Evolutionary conservation across 2,329 filamentous ascomycete species (phyloP), one percentile per base, ranked within the genome.

Genomic region (Venturia nashicola): DNA sequence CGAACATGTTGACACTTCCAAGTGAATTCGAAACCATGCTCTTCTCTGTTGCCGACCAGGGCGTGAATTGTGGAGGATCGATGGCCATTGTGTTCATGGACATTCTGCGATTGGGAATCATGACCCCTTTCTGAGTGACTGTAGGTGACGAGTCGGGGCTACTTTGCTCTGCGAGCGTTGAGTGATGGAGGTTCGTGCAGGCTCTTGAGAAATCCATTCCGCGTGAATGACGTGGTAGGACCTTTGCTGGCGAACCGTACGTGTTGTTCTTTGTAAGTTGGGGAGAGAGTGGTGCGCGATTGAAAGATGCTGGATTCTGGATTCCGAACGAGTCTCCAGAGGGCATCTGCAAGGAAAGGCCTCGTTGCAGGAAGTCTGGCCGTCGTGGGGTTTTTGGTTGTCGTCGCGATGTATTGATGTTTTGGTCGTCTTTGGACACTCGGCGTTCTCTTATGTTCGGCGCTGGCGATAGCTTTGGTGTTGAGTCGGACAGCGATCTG

Each of bases 181-280:
- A 97, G 75, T 97, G 94, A 76, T 97, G 94, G 27, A 99, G 81
- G 72, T 92, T 96, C 12, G 93, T 97, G 67, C 91, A 94, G 12
- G 92, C 92, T 68, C 93, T 84, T 48, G 93, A 93, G 75, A 96
- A 97, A 76, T 97, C 93, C 66, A 97, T 80, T 54, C 93, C 93
- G 64, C 93, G 85, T 39, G 92, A 97, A 66, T 92, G 87, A 67
- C 93, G 86, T 20, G 93, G 93, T 8, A 97, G 82, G 59, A 96
- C 89, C 63, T 92, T 95, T 34, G 89, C 88, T 2, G 92, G 91
- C 1, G 91, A 93, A 51, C 89, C 88, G 77, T 95, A 96, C 59
- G 87, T 90, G 68, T 91, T 89, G 23, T 88, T 87, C 64, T 89
- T 83, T 74, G 96, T 91, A 67, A 94, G 83, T 73, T 95, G 91